Percentiles rank a stretch among this genome's conserved stretches.
These are phyloP conservation scores for Melampsora occidentalis DNA, from an alignment of 1,284 basidiomycete species.

Conservation along the genomic window DNA sequence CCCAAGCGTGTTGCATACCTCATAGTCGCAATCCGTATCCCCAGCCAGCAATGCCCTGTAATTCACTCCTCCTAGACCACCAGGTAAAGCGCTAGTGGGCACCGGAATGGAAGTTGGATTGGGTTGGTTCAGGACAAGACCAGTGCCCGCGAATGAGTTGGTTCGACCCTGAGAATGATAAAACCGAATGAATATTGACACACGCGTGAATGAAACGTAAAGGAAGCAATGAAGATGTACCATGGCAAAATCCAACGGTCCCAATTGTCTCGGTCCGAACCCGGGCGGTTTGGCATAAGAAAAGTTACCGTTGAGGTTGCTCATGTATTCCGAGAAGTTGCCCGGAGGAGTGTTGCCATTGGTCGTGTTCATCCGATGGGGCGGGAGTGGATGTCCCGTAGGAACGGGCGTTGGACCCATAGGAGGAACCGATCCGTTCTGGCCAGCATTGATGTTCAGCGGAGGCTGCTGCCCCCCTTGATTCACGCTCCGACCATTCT, in stretches of 20 bases:
- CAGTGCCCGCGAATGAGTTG: slow-evolving; percentile 18
- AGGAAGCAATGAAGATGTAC: background rate
- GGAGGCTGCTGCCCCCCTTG: background rate
- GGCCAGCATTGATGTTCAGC: background rate
- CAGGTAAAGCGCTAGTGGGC: background rate
- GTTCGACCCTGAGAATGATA: slow-evolving; percentile 18
- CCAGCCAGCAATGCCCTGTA: slow-evolving; percentile 41
- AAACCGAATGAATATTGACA: slow-evolving; percentile 1
- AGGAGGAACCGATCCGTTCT: background rate
- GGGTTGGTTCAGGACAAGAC: slow-evolving; percentile 14
- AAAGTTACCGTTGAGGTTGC: slow-evolving; percentile 6
- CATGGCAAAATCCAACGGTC: slow-evolving; percentile 39
- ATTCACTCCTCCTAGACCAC: slow-evolving; percentile 39
- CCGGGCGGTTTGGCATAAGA: slow-evolving; percentile 2
- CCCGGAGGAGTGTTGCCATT: background rate
- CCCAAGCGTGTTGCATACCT: slow-evolving; percentile 9
- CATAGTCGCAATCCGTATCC: slow-evolving; percentile 43
- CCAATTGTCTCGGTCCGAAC: slow-evolving; percentile 28
- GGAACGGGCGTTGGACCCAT: background rate
- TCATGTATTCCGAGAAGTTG: slow-evolving; percentile 13
- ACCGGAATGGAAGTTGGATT: slow-evolving; percentile 7
- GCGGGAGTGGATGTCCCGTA: background rate
- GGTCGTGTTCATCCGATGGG: background rate
- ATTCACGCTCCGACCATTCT: background rate
- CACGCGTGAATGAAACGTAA: background rate